phyloP scores from a whole-genome alignment of 805 yeast genomes.

The Torulaspora quercuum region DNA sequence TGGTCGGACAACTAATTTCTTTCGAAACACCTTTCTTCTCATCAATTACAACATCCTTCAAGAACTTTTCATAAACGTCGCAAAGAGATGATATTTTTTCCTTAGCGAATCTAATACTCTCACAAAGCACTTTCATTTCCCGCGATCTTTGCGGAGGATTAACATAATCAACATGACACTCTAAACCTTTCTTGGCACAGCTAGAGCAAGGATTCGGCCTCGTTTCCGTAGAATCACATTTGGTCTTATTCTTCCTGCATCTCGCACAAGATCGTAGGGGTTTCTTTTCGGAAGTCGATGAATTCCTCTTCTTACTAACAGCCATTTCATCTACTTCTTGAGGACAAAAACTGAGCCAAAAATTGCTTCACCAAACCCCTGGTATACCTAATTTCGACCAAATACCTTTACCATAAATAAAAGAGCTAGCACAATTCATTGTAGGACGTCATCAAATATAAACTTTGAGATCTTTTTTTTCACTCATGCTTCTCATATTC shows the following conservation, averaged over 20 bases:
- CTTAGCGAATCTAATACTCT: slow-evolving; percentile 29
- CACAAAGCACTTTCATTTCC: slow-evolving; percentile 37
- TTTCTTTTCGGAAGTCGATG: too few relatives aligned
- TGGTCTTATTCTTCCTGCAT: slow-evolving; percentile 64
- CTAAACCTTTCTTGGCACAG: slow-evolving; percentile 49
- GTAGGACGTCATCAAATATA: too few relatives aligned
- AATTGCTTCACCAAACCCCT: too few relatives aligned
- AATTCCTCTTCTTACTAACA: too few relatives aligned
- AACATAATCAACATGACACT: slow-evolving; percentile 55
- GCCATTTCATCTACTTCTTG: too few relatives aligned
- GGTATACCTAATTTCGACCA: too few relatives aligned
- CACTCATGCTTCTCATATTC: too few relatives aligned
- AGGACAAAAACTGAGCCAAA: too few relatives aligned
- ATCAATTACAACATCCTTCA: slow-evolving; percentile 5
- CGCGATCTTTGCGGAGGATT: slow-evolving; percentile 49
- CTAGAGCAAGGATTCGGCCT: slow-evolving; percentile 56
- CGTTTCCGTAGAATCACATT: slow-evolving; percentile 54
- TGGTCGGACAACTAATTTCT: slow-evolving; percentile 6
- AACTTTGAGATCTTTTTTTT: slow-evolving; percentile 1
- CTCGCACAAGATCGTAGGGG: slow-evolving; percentile 57
- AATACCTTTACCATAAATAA: too few relatives aligned
- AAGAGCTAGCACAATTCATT: too few relatives aligned
- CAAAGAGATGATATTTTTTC: slow-evolving; percentile 9
- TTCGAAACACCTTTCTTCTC: background rate
- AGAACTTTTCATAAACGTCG: slow-evolving; percentile 10